Evolutionary conservation across 768 basidiomycete genomes (phyloP), one percentile per base, ranked within the genome.

Genomic region (Rhizopogon sp.): DNA sequence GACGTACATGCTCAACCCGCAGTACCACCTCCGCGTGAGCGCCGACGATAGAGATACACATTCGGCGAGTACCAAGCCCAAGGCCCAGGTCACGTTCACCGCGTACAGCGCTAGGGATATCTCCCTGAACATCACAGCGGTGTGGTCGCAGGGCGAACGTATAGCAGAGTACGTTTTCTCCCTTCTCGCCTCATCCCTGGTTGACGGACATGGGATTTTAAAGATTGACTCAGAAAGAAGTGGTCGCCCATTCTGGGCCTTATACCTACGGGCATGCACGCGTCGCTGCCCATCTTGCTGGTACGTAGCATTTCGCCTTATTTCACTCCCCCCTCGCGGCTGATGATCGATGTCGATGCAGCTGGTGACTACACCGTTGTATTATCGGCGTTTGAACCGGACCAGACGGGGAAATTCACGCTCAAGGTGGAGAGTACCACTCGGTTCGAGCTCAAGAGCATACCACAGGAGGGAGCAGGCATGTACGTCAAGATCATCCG

Each of bases 1-100:
- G 1, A 86, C 88, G 0, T 97, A 88, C 69, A 88, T 96, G 84
- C 69, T 81, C 47, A 98, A 98, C 64, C 95, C 95, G 0, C 93
- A 97, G 64, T 98, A 91, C 69, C 78, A 79, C 53, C 73, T 98
- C 13, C 77, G 71, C 6, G 70, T 96, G 17, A 31, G 33, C n/a
- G 25, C 16, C 43, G 25, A 17, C 22, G 25, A 45, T 25, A 25
- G 25, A 25, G 4, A 4, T 25, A 25, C 25, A 9, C 44, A 43
- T 10, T 22, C 20, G 22, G 22, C 22, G 14, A 51, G 22, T 9
- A 13, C 16, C 1, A 64, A 60, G 40, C 52, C 60, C 33, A 84
- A 77, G 61, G 71, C 76, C 6, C 67, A 66, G 8, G 64, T 81
- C 8, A 63, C 73, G 7, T 55, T 88, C 33, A 74, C 72, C 2